Conservation (phyloP, 2,329 filamentous ascomycete species). For the Diaporthe citriasiana region DNA sequence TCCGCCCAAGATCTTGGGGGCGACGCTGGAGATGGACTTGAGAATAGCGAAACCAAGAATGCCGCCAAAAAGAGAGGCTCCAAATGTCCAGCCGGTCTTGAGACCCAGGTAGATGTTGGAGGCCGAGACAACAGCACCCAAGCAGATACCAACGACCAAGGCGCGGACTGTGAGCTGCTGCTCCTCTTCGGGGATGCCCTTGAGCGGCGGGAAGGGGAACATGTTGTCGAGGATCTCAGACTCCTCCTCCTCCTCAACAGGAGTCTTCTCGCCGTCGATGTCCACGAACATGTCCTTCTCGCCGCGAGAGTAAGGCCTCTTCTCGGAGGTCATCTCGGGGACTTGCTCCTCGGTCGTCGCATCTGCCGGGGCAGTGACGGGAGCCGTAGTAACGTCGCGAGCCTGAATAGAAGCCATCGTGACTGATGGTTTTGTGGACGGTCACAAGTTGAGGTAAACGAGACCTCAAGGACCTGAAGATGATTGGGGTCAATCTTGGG, state of each 20-base stretch:
- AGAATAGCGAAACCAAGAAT: constrained; percentile 70
- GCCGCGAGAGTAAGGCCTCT: constrained; percentile 12
- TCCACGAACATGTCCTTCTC: constrained; percentile 31
- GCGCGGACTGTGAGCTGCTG: constrained; percentile 21
- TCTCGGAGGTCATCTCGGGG: not conserved
- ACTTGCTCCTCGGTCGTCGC: constrained; percentile 9
- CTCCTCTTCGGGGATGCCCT: constrained; percentile 23
- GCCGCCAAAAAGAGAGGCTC: constrained; percentile 61
- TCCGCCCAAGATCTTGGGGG: constrained; percentile 64
- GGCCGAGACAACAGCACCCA: constrained; percentile 22
- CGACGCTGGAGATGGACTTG: constrained; percentile 61
- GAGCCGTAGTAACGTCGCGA: constrained; percentile 17
- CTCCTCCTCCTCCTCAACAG: constrained; percentile 8
- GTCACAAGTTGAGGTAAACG: constrained; percentile 2
- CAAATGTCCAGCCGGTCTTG: constrained; percentile 62
- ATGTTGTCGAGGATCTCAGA: constrained; percentile 27
- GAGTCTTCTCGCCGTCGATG: constrained; percentile 8
- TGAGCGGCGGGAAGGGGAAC: constrained; percentile 21
- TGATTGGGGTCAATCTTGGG: not conserved
- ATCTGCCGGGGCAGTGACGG: constrained; percentile 24
- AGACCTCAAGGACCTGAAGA: not conserved
- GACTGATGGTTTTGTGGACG: not conserved
- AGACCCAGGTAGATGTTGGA: constrained; percentile 50
- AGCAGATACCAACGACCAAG: constrained; percentile 3
- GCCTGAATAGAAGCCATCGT: constrained; percentile 25